Evolutionary conservation across 169 alveolate genomes (phyloP).

Genomic region (Cryptosporidium bovis): DNA sequence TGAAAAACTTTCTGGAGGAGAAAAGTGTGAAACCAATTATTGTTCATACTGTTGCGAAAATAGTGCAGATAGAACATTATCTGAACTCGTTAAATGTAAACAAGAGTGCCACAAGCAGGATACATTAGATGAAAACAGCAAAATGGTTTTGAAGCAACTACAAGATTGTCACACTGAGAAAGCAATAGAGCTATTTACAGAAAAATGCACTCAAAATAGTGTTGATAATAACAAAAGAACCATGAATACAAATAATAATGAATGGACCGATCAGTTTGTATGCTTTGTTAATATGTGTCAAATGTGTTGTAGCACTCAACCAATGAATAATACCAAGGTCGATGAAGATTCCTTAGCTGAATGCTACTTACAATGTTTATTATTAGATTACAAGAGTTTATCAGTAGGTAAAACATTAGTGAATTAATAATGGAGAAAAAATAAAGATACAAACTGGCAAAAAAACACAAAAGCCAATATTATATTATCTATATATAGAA

Average conservation of each 20-base stretch:
- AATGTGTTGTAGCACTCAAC: slow-evolving; percentile 74
- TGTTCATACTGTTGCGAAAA: slow-evolving; percentile 72
- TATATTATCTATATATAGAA: not conserved
- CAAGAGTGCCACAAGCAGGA: slow-evolving; percentile 62
- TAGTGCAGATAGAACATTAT: slow-evolving; percentile 37
- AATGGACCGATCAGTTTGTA: slow-evolving; percentile 69
- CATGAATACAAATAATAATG: not conserved
- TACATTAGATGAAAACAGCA: slow-evolving; percentile 14
- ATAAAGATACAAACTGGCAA: not conserved
- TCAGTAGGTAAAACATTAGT: not conserved
- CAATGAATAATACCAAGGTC: slow-evolving; percentile 26
- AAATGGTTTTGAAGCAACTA: slow-evolving; percentile 9
- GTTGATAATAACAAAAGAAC: not conserved
- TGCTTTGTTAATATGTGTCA: slow-evolving; percentile 72
- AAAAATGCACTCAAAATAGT: not conserved
- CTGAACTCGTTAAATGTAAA: slow-evolving; percentile 41
- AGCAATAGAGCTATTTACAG: slow-evolving; percentile 27
- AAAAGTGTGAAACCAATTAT: slow-evolving; percentile 52
- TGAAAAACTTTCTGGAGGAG: slow-evolving; percentile 55
- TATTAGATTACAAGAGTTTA: slow-evolving; percentile 53
- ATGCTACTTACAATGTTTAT: slow-evolving; percentile 63
- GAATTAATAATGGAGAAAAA: not conserved
- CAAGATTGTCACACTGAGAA: slow-evolving; percentile 62
- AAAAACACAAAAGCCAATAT: not conserved
- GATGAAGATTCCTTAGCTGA: slow-evolving; percentile 60